Percentiles rank a stretch among this genome's conserved stretches.
These are phyloP conservation scores for Penicillium decumbens DNA, from an alignment of 2,329 filamentous ascomycete genomes.

Conservation along the genomic window DNA sequence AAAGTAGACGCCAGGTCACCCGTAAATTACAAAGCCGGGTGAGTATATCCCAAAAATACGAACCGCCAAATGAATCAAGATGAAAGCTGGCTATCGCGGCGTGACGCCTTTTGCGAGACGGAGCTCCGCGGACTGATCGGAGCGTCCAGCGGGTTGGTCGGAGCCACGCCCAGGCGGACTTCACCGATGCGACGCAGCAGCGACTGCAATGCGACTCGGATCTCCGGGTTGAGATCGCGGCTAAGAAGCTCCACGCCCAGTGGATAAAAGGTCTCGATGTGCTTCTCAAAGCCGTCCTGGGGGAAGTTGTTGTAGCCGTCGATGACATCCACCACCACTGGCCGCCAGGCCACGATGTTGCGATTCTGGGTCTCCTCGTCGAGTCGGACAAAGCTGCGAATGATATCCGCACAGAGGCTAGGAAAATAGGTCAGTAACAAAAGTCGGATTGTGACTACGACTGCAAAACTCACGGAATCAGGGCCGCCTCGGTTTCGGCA, in stretches of 20 bases:
- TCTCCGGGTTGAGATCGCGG: constrained; percentile 74
- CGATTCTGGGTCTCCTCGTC: constrained; percentile 96
- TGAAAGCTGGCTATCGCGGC: constrained; percentile 29
- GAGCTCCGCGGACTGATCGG: constrained; percentile 36
- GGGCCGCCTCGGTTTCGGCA: constrained; percentile 78
- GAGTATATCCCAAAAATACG: constrained; percentile 31
- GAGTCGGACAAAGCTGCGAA: constrained; percentile 74
- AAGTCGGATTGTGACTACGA: not conserved
- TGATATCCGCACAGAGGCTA: constrained; percentile 84
- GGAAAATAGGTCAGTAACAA: constrained; percentile 1
- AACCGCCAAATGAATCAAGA: constrained; percentile 15
- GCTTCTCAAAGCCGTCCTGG: constrained; percentile 68
- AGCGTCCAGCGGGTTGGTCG: constrained; percentile 22
- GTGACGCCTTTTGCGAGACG: constrained; percentile 30
- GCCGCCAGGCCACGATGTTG: constrained; percentile 95
- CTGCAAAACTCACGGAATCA: constrained; percentile 63
- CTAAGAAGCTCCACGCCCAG: constrained; percentile 75
- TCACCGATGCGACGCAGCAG: constrained; percentile 81
- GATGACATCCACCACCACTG: constrained; percentile 92
- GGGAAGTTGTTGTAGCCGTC: constrained; percentile 89
- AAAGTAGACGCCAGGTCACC: constrained; percentile 15
- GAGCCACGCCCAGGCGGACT: constrained; percentile 52
- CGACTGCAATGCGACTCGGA: constrained; percentile 71
- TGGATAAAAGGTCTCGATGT: constrained; percentile 81
- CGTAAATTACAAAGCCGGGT: constrained; percentile 20